Evolutionary conservation across 106 monocot genomes (phyloP).

Genomic region (Allium sativum): DNA sequence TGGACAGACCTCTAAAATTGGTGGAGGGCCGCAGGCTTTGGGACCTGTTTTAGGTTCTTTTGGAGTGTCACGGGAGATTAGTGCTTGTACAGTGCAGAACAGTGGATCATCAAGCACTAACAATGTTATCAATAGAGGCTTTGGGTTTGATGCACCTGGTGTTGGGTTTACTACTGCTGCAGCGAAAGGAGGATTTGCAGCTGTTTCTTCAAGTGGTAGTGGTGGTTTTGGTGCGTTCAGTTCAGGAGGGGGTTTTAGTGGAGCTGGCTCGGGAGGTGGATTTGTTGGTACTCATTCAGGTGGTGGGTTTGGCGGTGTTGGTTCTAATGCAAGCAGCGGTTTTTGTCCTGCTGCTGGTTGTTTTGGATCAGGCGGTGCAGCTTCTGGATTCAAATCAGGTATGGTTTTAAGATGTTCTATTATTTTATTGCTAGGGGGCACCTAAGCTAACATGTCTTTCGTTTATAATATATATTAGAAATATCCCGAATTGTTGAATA

Average conservation of each 20-base stretch:
- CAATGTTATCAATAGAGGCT: slow-evolving; percentile 25
- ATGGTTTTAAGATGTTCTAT: no score
- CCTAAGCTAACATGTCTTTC: no score
- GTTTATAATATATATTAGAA: no score
- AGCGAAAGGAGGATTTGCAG: slow-evolving; percentile 30
- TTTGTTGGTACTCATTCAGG: slow-evolving; percentile 15
- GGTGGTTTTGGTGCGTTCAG: slow-evolving; percentile 42
- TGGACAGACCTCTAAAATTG: slow-evolving; percentile 74
- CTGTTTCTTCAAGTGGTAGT: slow-evolving; percentile 17
- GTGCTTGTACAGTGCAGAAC: slow-evolving; percentile 25
- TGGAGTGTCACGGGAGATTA: slow-evolving; percentile 71
- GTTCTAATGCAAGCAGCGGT: slow-evolving; percentile 17
- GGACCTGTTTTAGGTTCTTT: slow-evolving; percentile 89
- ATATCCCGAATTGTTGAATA: no score
- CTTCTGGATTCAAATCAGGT: no score
- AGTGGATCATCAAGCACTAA: slow-evolving; percentile 11
- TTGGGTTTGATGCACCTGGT: slow-evolving; percentile 23
- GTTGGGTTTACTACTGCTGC: no score
- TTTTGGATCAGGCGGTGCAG: slow-evolving; percentile 16
- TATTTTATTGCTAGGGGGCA: no score
- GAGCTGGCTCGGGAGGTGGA: slow-evolving; percentile 6
- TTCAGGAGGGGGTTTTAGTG: slow-evolving; percentile 16
- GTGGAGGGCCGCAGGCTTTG: slow-evolving; percentile 66
- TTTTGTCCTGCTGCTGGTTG: slow-evolving; percentile 29
- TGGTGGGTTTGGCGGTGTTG: slow-evolving; percentile 14